Evolutionary conservation across 2,329 filamentous ascomycete species (phyloP).

Genomic region (Ceratocystis colombiana): DNA sequence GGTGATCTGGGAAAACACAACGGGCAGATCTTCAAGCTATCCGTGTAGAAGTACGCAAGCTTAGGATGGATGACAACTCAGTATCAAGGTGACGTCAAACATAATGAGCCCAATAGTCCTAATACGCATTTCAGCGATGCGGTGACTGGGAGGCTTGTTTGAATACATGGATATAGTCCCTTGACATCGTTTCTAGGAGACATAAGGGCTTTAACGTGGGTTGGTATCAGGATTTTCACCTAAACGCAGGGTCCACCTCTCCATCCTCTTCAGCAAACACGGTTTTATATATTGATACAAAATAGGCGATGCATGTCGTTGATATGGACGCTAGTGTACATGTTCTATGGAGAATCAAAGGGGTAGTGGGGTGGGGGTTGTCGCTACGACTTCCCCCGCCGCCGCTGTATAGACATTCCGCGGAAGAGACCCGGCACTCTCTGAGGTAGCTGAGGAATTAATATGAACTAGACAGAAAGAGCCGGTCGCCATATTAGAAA

Average conservation of each 20-base stretch:
- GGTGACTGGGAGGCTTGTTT: conserved; percentile 4
- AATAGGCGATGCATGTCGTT: not conserved
- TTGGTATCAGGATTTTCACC: conserved; percentile 18
- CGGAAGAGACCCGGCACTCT: conserved; percentile 6
- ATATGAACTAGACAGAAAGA: not conserved
- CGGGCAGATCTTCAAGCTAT: conserved; percentile 18
- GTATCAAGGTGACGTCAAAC: conserved; percentile 7
- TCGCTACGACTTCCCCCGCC: not conserved
- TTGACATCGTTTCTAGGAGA: not conserved
- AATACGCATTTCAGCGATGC: not conserved
- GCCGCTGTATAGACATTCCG: conserved; percentile 4
- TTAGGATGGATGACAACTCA: conserved; percentile 4
- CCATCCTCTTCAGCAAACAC: conserved; percentile 12
- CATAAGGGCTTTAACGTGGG: conserved; percentile 3
- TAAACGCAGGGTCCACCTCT: conserved; percentile 12
- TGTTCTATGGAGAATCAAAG: conserved; percentile 16
- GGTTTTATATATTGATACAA: conserved; percentile 15
- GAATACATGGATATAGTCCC: conserved; percentile 4
- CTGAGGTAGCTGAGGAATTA: not conserved
- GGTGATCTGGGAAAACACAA: not conserved
- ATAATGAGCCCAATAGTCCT: not conserved
- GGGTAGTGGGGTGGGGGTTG: conserved; percentile 12
- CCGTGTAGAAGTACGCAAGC: conserved; percentile 1
- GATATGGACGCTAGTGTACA: not conserved
- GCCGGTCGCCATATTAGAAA: not conserved